Percentiles rank a stretch among this genome's conserved stretches.
Evolutionary conservation across 352 stramenopile species (phyloP).

Genomic region (Phytophthora cryptogea): DNA sequence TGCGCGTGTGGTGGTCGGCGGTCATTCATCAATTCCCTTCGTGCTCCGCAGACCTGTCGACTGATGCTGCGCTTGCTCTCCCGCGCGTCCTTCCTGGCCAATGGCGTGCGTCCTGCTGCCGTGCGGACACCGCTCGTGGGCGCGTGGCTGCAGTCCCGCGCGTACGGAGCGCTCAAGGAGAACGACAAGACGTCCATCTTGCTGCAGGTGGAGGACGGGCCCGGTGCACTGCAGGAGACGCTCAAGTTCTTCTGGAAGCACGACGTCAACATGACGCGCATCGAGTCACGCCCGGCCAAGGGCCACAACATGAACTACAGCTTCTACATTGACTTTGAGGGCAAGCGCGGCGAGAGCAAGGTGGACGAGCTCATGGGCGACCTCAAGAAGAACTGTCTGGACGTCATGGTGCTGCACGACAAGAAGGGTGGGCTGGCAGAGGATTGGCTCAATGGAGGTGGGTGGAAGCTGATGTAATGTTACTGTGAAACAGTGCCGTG

Average conservation of each 20-base stretch:
- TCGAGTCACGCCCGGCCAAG: slow-evolving; percentile 94
- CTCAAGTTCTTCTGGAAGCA: slow-evolving; percentile 98
- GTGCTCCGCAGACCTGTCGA: background rate
- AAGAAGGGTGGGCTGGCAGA: slow-evolving; percentile 76
- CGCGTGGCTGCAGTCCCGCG: slow-evolving; percentile 16
- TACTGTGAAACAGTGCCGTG: slow-evolving; percentile 58
- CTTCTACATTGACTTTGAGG: slow-evolving; percentile 95
- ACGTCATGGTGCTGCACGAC: slow-evolving; percentile 93
- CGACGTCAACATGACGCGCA: slow-evolving; percentile 96
- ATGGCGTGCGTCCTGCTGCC: slow-evolving; percentile 6
- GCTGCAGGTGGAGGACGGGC: slow-evolving; percentile 74
- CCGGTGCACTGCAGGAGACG: slow-evolving; percentile 93
- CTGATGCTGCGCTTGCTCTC: slow-evolving; percentile 26
- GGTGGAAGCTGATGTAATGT: background rate
- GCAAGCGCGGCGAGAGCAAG: slow-evolving; percentile 70
- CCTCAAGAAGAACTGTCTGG: slow-evolving; percentile 85
- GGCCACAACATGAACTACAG: slow-evolving; percentile 84
- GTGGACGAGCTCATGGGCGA: slow-evolving; percentile 89
- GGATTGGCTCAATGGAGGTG: no score
- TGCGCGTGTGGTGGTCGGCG: background rate
- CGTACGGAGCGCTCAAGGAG: slow-evolving; percentile 35
- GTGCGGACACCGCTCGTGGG: slow-evolving; percentile 2
- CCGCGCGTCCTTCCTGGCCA: slow-evolving; percentile 20
- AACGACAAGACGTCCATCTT: slow-evolving; percentile 79
- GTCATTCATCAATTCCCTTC: slow-evolving; percentile 8